Evolutionary conservation across 306 rosid species (phyloP).

Genomic region (Aeschynomene evenia): DNA sequence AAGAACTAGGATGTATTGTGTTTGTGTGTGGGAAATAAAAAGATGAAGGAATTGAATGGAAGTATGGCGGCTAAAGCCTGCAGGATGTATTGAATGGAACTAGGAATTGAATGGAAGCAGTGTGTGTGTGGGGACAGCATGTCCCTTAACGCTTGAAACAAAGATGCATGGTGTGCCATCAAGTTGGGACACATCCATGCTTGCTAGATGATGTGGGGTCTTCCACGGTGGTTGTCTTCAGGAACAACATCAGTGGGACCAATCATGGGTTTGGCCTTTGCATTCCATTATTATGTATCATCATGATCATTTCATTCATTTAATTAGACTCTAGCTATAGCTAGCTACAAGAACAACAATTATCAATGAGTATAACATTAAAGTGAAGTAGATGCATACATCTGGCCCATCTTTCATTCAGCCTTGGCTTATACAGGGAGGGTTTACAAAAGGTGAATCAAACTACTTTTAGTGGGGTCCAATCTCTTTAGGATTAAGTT

Average conservation of each 20-base stretch:
- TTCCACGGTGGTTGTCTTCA: slow-evolving; percentile 59
- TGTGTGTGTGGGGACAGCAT: slow-evolving; percentile 59
- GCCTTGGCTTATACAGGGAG: slow-evolving; percentile 22
- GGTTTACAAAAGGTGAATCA: slow-evolving; percentile 36
- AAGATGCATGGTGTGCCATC: slow-evolving; percentile 46
- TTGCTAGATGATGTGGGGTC: slow-evolving; percentile 68
- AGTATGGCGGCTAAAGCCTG: slow-evolving; percentile 64
- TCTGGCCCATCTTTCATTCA: slow-evolving; percentile 11
- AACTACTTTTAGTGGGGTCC: slow-evolving; percentile 37
- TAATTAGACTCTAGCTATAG: too few species aligned
- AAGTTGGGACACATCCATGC: slow-evolving; percentile 76
- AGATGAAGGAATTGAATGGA: too few species aligned
- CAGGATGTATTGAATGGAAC: too few species aligned
- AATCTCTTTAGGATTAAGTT: slow-evolving; percentile 18
- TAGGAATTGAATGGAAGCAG: too few species aligned
- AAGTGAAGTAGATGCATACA: slow-evolving; percentile 11
- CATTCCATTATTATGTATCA: too few species aligned
- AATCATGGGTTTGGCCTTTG: slow-evolving; percentile 52
- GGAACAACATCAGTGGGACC: slow-evolving; percentile 64
- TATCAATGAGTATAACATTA: too few species aligned
- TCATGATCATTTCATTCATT: slow-evolving; percentile 41
- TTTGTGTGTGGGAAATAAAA: slow-evolving; percentile 35
- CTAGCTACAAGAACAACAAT: slow-evolving; percentile 16
- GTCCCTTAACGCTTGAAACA: slow-evolving; percentile 43
- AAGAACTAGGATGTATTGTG: too few species aligned